Evolutionary conservation across 2,329 filamentous ascomycete genomes (phyloP), one percentile per base, ranked within the genome.

Genomic region (Leptographium galeiforme): DNA sequence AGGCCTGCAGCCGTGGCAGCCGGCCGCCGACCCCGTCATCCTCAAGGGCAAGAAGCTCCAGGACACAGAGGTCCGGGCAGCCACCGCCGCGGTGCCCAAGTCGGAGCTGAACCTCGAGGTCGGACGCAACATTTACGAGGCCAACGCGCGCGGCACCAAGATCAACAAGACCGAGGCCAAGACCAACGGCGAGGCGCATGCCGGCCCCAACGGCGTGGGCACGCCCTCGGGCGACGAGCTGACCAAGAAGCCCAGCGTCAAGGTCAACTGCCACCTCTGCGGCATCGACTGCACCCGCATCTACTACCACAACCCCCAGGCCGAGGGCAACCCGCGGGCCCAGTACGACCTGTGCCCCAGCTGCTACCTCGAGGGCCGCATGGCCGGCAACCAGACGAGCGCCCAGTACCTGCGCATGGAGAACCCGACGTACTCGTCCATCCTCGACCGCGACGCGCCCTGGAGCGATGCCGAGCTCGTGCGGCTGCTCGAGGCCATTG

Each of bases 1-100:
- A 55, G 93, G 93, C 40, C 78, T 98, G 51, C 91, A 97, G 67
- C 87, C 91, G 30, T 95, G 91, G 80, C 93, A 98, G 65, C 93
- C 93, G 18, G 86, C 87, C 18, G 84, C 89, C 1, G 86, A 89
- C 61, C 81, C 88, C 8, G 69, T 82, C 43, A 73, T 83, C 6
- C 64, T 76, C n/a, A 73, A 82, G 58, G 81, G 80, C 53, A 82
- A 79, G 65, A 75, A 74, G 60, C 77, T 69, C 57, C 67, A 68
- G 51, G 78, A 85, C 49, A 95, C 90, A 0, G 89, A 95, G n/a
- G 72, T 68, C 55, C 84, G 83, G 63, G 85, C 85, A 1, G 79
- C 74, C 43, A 78, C 85, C 8, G 77, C 79, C 12, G 75, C 83
- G 5, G 76, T 77, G 7, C 72, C 78, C 54, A 95, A 95, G 71